A percentile compares a stretch with the other conserved stretches of the same genome.
These are phyloP conservation scores for Rhinocladiella mackenziei DNA, from an alignment of 2,329 filamentous ascomycete species.

Conservation along the genomic window DNA sequence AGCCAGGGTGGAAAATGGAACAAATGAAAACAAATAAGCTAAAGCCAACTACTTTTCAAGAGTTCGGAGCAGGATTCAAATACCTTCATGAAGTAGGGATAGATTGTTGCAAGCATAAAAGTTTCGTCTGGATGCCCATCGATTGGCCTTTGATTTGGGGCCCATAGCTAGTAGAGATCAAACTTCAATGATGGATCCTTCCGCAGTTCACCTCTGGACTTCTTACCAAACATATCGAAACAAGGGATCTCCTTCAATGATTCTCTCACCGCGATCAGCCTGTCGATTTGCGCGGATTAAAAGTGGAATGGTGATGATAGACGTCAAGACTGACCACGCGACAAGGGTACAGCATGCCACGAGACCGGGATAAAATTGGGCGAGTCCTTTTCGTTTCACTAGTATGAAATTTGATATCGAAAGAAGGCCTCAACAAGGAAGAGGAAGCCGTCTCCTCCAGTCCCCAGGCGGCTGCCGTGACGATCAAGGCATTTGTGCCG, in stretches of 20 bases:
- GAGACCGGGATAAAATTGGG: slow-evolving; percentile 28
- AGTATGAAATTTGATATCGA: slow-evolving; percentile 28
- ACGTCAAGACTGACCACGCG: slow-evolving; percentile 54
- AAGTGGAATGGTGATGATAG: slow-evolving; percentile 50
- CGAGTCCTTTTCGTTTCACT: slow-evolving; percentile 30
- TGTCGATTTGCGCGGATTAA: slow-evolving; percentile 53
- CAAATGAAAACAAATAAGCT: no score
- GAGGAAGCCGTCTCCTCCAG: slow-evolving; percentile 33
- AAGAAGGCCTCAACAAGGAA: slow-evolving; percentile 25
- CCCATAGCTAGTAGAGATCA: no score
- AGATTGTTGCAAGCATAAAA: no score
- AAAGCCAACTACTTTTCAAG: no score
- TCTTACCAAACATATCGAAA: slow-evolving; percentile 36
- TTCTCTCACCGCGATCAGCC: slow-evolving; percentile 46
- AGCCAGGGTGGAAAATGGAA: no score
- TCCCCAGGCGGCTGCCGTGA: slow-evolving; percentile 32
- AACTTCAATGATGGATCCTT: no score
- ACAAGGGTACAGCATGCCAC: slow-evolving; percentile 47
- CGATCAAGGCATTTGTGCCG: slow-evolving; percentile 38
- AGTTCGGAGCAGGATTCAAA: no score
- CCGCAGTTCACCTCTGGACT: no score
- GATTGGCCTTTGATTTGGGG: no score
- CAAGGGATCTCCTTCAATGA: slow-evolving; percentile 46
- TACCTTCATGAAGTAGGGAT: no score
- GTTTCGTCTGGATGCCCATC: no score